Conservation (phyloP, 176 grass and related monocot species). For the Bothriochloa decipiens region DNA sequence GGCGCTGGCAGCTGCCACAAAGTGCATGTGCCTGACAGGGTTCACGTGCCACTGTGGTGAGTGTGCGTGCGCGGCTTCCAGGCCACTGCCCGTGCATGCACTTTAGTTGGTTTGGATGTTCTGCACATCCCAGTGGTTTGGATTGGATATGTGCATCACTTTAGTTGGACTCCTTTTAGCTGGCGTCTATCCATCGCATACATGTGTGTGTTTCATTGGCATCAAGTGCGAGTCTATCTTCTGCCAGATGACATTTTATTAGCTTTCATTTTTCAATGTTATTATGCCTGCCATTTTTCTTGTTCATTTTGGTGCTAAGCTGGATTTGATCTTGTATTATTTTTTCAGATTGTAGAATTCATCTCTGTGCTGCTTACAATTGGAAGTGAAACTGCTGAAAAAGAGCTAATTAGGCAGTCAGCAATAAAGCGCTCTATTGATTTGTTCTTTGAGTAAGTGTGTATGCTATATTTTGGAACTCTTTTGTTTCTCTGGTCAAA, state of each 20-base stretch:
- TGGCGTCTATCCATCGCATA: neutral
- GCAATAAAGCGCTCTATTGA: conserved; percentile 79
- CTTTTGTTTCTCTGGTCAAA: conserved; percentile 9
- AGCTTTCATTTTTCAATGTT: conserved; percentile 14
- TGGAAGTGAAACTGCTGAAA: conserved; percentile 93
- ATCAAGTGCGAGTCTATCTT: neutral
- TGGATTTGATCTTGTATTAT: conserved; percentile 2
- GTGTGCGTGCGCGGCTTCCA: conserved; percentile 38
- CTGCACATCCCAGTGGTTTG: neutral
- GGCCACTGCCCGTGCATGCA: conserved; percentile 11
- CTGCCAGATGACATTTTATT: conserved; percentile 16
- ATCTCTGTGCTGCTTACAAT: conserved; percentile 93
- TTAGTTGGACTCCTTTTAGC: neutral
- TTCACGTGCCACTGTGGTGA: conserved; percentile 38
- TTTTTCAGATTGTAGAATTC: conserved; percentile 87
- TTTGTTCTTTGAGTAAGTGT: conserved; percentile 95
- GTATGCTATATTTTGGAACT: conserved; percentile 1
- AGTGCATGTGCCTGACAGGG: conserved; percentile 35
- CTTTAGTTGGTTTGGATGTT: neutral
- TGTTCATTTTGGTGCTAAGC: conserved; percentile 34
- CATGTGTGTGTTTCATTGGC: conserved; percentile 1
- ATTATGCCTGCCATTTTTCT: neutral
- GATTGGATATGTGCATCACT: neutral
- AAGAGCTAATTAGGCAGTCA: conserved; percentile 74
- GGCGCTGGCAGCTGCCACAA: conserved; percentile 37